These are phyloP conservation scores for Tephrocybe sp. DNA, from an alignment of 768 basidiomycete species.

Conservation along the genomic window DNA sequence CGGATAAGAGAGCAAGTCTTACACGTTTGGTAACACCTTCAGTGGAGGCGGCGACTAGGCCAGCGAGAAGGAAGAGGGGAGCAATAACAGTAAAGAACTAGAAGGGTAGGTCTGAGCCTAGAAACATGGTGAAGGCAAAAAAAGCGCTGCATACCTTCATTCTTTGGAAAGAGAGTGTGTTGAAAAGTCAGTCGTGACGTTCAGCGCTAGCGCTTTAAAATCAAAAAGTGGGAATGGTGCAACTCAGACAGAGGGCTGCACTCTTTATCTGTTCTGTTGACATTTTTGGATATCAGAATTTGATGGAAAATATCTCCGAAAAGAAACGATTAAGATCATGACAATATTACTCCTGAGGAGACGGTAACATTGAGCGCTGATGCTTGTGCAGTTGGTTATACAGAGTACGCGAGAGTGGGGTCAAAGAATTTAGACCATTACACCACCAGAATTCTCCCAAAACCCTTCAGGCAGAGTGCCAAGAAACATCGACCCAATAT, in stretches of 20 bases:
- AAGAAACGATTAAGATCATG: neutral
- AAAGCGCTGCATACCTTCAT: slow-evolving; percentile 7
- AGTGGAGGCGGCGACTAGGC: slow-evolving; percentile 13
- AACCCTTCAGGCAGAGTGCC: neutral
- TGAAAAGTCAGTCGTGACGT: neutral
- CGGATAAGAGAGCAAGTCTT: neutral
- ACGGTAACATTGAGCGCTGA: neutral
- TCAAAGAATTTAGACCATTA: neutral
- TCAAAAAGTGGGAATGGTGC: neutral
- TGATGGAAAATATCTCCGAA: neutral
- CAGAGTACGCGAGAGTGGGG: neutral
- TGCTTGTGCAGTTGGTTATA: neutral
- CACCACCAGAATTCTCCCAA: neutral
- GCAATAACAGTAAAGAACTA: slow-evolving; percentile 15
- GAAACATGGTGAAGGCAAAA: neutral
- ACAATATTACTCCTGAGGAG: neutral
- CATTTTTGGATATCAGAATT: slow-evolving; percentile 1
- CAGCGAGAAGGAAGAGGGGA: slow-evolving; percentile 12
- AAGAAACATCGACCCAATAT: neutral
- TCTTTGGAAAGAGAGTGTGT: neutral
- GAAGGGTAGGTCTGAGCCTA: neutral
- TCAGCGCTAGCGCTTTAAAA: neutral
- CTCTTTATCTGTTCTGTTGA: neutral
- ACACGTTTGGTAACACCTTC: slow-evolving; percentile 14
- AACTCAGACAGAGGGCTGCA: neutral